A percentile compares a stretch with the other conserved stretches of the same genome.
Evolutionary conservation across 2,329 filamentous ascomycete species (phyloP).

Genomic region (Coniochaeta ligniaria): DNA sequence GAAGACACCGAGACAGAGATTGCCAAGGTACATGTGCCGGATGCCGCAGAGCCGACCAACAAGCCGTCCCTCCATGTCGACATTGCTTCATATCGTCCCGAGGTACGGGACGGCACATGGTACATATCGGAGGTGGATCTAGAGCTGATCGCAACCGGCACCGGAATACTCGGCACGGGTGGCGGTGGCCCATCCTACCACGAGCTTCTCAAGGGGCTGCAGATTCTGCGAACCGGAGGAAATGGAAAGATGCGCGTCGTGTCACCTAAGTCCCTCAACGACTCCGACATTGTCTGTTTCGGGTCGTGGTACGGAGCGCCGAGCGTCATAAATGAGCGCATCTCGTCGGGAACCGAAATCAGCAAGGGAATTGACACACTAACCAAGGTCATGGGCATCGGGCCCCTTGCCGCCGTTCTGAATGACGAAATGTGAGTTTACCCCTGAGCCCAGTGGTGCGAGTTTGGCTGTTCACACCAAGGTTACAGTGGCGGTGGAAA

Average conservation of each 20-base stretch:
- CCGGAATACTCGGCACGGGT: not conserved
- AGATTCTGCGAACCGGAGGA: conserved; percentile 24
- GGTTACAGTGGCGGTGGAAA: conserved; percentile 27
- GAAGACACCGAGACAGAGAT: conserved; percentile 1
- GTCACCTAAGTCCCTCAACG: conserved; percentile 25
- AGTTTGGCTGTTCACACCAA: not conserved
- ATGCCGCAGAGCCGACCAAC: conserved; percentile 6
- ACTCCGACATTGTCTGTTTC: conserved; percentile 31
- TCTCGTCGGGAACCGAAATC: conserved; percentile 28
- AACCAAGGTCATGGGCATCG: conserved; percentile 21
- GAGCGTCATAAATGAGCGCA: conserved; percentile 29
- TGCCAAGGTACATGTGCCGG: conserved; percentile 3
- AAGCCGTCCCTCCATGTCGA: conserved; percentile 16
- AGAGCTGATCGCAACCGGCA: not conserved
- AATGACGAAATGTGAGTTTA: conserved; percentile 29
- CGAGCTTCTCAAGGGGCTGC: conserved; percentile 36
- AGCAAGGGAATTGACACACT: conserved; percentile 26
- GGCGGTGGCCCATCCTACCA: conserved; percentile 1
- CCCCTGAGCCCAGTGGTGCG: not conserved
- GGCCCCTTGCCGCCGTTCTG: conserved; percentile 24
- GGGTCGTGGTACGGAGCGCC: conserved; percentile 38
- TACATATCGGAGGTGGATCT: conserved; percentile 2
- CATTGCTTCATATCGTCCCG: not conserved
- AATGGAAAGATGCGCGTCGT: conserved; percentile 31
- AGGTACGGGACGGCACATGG: not conserved